These are phyloP conservation scores for Candida orba DNA, from an alignment of 805 yeast genomes.

Conservation along the genomic window DNA sequence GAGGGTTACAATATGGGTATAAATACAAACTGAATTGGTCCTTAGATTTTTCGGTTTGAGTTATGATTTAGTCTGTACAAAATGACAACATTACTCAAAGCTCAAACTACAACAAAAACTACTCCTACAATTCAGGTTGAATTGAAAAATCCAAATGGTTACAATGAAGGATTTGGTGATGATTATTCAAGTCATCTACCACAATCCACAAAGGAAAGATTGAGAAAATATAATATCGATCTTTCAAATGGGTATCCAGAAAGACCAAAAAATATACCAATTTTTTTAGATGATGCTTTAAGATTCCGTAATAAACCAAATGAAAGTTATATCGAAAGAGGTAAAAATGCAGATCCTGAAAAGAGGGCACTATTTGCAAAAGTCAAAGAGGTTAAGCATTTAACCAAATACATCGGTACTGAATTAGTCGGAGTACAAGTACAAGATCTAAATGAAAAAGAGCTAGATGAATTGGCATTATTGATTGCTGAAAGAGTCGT, in stretches of 20 bases:
- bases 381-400: constrained; percentile 32
- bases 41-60: not conserved
- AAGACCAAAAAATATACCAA: constrained; percentile 31
- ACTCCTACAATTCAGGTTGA: constrained; percentile 5
- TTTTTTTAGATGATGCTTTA: constrained; percentile 34
- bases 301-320: constrained; percentile 28
- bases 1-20: too few species aligned
- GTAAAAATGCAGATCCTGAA: constrained; percentile 33
- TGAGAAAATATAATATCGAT: constrained; percentile 29
- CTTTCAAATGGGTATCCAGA: constrained; percentile 33
- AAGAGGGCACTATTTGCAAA: constrained; percentile 35
- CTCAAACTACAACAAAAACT: not conserved
- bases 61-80: not conserved
- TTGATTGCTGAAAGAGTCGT: constrained; percentile 42
- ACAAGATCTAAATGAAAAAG: constrained; percentile 33
- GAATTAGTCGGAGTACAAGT: constrained; percentile 41
- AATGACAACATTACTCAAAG: not conserved
- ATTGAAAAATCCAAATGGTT: constrained; percentile 8
- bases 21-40: not conserved
- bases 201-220: constrained; percentile 23
- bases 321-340: constrained; percentile 29
- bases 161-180: constrained; percentile 7
- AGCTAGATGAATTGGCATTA: constrained; percentile 40
- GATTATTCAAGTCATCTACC: constrained; percentile 13
- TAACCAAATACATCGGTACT: constrained; percentile 42